phyloP scores from a whole-genome alignment of 75 land plant genomes.

The Pinus tabuliformis region DNA sequence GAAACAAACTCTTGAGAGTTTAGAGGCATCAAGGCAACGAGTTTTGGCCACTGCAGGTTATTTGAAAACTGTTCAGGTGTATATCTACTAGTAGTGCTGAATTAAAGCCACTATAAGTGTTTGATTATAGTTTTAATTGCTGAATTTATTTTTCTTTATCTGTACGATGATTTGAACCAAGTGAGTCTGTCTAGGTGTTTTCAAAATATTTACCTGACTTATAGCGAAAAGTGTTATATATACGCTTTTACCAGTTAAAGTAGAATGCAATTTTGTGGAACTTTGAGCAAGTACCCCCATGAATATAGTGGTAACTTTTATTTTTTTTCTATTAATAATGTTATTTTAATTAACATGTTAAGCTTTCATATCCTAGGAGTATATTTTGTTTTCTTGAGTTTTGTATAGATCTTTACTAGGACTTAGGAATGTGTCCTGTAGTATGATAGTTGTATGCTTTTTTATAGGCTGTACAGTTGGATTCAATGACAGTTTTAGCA shows the following conservation, averaged over 20 bases:
- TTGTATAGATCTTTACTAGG: neutral
- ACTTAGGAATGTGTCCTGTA: neutral
- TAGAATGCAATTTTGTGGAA: neutral
- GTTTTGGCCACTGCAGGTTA: constrained; percentile 91
- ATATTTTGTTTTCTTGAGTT: neutral
- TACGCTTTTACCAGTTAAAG: too few relatives aligned
- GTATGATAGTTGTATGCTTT: neutral
- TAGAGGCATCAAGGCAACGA: constrained; percentile 77
- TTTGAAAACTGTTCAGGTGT: constrained; percentile 83
- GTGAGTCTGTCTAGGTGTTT: too few relatives aligned
- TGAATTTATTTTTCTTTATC: too few relatives aligned
- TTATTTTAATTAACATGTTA: neutral
- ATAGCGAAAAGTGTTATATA: too few relatives aligned
- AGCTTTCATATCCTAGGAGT: neutral
- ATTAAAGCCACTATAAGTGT: too few relatives aligned
- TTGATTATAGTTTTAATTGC: too few relatives aligned
- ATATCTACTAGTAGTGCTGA: neutral
- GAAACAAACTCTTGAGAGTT: constrained; percentile 30
- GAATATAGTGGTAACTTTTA: neutral
- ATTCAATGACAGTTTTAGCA: neutral
- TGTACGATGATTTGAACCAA: too few relatives aligned
- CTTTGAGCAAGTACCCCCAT: neutral
- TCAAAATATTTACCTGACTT: too few relatives aligned
- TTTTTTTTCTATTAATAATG: neutral
- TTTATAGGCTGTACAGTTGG: neutral